Base-by-base conservation (phyloP, 805 yeast genomes). In the Candida verbasci region DNA sequence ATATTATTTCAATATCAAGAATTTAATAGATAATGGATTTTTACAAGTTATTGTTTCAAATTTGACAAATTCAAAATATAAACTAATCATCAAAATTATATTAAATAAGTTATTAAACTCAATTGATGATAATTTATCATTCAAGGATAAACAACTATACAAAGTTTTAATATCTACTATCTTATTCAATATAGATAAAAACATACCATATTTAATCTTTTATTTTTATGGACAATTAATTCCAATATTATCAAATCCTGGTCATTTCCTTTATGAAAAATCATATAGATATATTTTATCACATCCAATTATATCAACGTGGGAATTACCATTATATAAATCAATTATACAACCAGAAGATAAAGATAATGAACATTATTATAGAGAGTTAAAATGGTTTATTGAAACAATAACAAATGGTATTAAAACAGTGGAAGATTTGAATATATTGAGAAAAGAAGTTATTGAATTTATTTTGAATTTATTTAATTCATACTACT, bases 261-360 rank as follows among this genome's bases (percentile, higher is more conserved):
- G 80, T 0, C 91, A 86, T 43, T 72, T 70, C 47, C 55, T 91
- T 15, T 85, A 82, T 55, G 96, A 88, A 44, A 76, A 77, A 45
- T 76, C 78, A 0, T 76, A 70, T 47, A 72, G 81, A 40, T 86
- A 79, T 71, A 67, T 88, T 9, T 60, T 86, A 24, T 60, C 75
- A 4, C 74, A 76, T 25, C 80, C 86, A 3, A 54, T 52, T 11
- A 50, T 72, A 31, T 60, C 60, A 41, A 35, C 50, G 5, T 51
- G 47, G 35, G 77, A 70, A 17, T 48, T 76, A 29, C 82, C 82
- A 3, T 47, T 76, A 29, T 70, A 58, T 50, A 60, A 56, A 24
- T 36, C 60, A 3, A 65, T 76, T 7, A 45, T 40, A 12, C 51
- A 47, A 11, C 58, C 55, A 11, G 9, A 14, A 3, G 28, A 24